These are phyloP conservation scores for Teunomyces stri DNA, from an alignment of 805 yeast genomes.

Conservation along the genomic window DNA sequence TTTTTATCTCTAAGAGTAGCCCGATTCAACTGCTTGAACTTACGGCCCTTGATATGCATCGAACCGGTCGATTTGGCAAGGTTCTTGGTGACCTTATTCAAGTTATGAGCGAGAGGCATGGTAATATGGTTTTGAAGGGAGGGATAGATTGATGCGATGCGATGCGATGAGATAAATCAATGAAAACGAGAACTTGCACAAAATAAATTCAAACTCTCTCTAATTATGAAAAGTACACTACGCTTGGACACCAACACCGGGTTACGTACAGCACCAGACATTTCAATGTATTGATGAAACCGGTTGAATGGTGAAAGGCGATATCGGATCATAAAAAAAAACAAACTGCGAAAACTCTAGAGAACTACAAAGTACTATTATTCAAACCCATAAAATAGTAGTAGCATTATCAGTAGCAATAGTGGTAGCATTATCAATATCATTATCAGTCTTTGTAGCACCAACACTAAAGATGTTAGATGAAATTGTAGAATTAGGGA, in stretches of 20 bases:
- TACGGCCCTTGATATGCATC: slow-evolving; percentile 86
- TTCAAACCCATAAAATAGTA: too few relatives aligned
- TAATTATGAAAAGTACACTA: too few relatives aligned
- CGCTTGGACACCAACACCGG: too few relatives aligned
- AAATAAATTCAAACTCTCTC: too few relatives aligned
- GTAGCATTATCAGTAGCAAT: too few relatives aligned
- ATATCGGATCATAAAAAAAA: too few relatives aligned
- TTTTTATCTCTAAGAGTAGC: slow-evolving; percentile 86
- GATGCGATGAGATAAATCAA: background rate
- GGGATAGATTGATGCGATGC: slow-evolving; percentile 3
- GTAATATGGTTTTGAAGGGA: slow-evolving; percentile 7
- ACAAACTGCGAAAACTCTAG: background rate
- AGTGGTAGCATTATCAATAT: too few relatives aligned
- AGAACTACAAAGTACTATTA: background rate
- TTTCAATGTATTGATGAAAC: too few relatives aligned
- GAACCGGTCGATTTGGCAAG: slow-evolving; percentile 53
- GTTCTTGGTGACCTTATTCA: slow-evolving; percentile 62
- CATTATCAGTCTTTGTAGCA: too few relatives aligned
- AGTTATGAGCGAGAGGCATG: slow-evolving; percentile 70
- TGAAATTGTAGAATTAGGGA: background rate
- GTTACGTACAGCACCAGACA: background rate
- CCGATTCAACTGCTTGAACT: slow-evolving; percentile 75
- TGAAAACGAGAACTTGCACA: background rate
- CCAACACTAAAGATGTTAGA: too few relatives aligned
- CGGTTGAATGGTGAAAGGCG: too few relatives aligned